Percentiles rank a stretch among this genome's conserved stretches.
Evolutionary conservation across 1,284 basidiomycete genomes (phyloP).

Genomic region (Puccinia coronata): DNA sequence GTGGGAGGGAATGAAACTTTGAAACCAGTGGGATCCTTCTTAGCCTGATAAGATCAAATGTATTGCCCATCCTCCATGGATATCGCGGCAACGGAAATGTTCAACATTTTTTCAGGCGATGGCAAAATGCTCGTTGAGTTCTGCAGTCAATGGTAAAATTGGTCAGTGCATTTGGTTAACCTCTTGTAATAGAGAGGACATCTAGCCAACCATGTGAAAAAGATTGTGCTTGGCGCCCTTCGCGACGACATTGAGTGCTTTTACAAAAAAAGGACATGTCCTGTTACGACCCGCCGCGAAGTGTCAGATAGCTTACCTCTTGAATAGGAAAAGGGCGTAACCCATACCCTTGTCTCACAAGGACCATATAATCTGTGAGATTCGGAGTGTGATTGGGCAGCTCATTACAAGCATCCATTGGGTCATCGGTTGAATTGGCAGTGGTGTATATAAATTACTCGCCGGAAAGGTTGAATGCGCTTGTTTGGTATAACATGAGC

Average conservation of each 20-base stretch:
- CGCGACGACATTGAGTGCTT: constrained; percentile 6
- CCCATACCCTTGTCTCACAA: constrained; percentile 18
- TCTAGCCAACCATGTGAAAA: constrained; percentile 37
- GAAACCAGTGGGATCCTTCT: not conserved
- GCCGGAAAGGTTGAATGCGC: not conserved
- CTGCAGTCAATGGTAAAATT: not conserved
- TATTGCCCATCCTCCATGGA: constrained; percentile 9
- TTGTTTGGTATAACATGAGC: not conserved
- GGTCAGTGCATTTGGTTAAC: not conserved
- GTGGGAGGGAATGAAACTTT: not conserved
- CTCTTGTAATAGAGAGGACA: not conserved
- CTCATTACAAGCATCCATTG: constrained; percentile 29
- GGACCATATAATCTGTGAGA: constrained; percentile 31
- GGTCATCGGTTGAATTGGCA: constrained; percentile 17
- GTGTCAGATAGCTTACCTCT: not conserved
- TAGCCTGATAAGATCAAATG: not conserved
- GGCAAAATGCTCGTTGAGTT: not conserved
- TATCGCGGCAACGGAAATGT: not conserved
- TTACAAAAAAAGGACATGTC: not conserved
- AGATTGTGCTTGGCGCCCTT: constrained; percentile 43
- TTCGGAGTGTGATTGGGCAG: constrained; percentile 17
- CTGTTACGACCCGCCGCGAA: not conserved
- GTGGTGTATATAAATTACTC: constrained; percentile 1
- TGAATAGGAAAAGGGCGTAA: not conserved
- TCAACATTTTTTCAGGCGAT: not conserved